Conservation (phyloP, 1,284 basidiomycete species). For the Bjerkandera adusta region DNA sequence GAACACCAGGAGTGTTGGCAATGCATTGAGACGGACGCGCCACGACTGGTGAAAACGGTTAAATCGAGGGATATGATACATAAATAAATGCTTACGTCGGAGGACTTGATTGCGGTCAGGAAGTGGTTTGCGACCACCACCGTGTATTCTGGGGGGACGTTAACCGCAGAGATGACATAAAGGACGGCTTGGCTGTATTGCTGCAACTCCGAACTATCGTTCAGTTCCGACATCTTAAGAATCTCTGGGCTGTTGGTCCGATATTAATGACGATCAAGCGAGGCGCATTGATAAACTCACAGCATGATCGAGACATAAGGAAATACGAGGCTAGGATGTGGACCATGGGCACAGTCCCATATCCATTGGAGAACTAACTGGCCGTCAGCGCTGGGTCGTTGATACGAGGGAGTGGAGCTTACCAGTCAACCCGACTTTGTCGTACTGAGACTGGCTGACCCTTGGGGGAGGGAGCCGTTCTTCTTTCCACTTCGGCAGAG, state of each 20-base stretch:
- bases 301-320: conserved; percentile 76
- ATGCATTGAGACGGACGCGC: conserved; percentile 73
- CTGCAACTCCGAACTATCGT: conserved; percentile 72
- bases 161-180: conserved; percentile 70
- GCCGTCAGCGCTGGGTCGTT: neutral
- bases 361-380: conserved; percentile 73
- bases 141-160: conserved; percentile 61
- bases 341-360: conserved; percentile 69
- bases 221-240: conserved; percentile 78
- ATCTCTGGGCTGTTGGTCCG: conserved; percentile 60
- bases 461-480: conserved; percentile 83
- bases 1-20: conserved; percentile 78
- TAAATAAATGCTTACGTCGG: conserved; percentile 45
- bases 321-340: conserved; percentile 67
- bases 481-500: conserved; percentile 67
- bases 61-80: conserved; percentile 6
- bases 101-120: conserved; percentile 65
- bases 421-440: conserved; percentile 83
- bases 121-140: conserved; percentile 59
- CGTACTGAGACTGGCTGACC: conserved; percentile 81
- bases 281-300: conserved; percentile 42
- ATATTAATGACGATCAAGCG: conserved; percentile 1
- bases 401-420: conserved; percentile 25
- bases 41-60: conserved; percentile 52
- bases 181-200: conserved; percentile 73